These are phyloP conservation scores for Exserohilum turcica DNA, from an alignment of 2,329 filamentous ascomycete species.

Conservation along the genomic window DNA sequence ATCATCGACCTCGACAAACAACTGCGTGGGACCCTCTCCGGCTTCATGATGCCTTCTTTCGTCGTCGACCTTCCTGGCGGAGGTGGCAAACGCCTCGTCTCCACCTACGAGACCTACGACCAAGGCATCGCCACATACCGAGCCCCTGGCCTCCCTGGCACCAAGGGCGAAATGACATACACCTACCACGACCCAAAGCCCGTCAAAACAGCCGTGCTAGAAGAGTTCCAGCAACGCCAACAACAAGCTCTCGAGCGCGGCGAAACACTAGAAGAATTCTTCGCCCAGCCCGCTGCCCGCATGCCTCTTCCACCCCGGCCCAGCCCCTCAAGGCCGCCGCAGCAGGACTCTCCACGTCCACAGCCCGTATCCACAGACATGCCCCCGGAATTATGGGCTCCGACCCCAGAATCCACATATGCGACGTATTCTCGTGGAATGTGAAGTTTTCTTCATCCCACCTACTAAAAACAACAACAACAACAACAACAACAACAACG, in stretches of 20 bases:
- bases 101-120: conserved; percentile 61
- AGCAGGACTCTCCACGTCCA: not conserved
- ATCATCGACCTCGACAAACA: conserved; percentile 63
- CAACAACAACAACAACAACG: too few relatives aligned
- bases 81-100: conserved; percentile 66
- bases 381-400: not conserved
- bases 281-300: conserved; percentile 2
- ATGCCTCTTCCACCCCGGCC: not conserved
- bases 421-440: not conserved
- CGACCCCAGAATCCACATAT: not conserved
- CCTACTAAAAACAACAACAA: too few relatives aligned
- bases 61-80: conserved; percentile 68
- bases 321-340: not conserved
- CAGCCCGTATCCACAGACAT: conserved; percentile 1
- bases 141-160: conserved; percentile 60
- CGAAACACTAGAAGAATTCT: conserved; percentile 16
- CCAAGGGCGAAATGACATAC: conserved; percentile 51
- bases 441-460: not conserved
- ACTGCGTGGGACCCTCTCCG: conserved; percentile 65
- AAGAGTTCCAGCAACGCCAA: conserved; percentile 14
- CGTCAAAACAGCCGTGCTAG: conserved; percentile 11
- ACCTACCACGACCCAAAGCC: conserved; percentile 61
- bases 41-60: conserved; percentile 67
- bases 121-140: conserved; percentile 61
- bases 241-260: conserved; percentile 15